Conservation (phyloP, 805 yeast species). For the Candida peoriensis region DNA sequence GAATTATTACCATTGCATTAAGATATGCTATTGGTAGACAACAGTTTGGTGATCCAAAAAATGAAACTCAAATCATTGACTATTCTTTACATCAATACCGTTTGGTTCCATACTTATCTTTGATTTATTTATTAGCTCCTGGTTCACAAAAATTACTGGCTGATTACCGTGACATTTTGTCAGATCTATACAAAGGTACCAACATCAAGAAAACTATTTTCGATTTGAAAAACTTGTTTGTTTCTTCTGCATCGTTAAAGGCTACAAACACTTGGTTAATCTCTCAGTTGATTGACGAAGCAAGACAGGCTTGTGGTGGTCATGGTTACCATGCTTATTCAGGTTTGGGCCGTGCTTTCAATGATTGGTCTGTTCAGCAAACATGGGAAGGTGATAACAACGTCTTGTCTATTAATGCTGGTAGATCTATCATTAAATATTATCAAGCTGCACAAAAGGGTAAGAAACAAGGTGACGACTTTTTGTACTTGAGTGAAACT, state of each 20-base stretch:
- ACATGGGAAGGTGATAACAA: slow-evolving; percentile 99
- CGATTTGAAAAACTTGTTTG: slow-evolving; percentile 71
- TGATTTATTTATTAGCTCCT: slow-evolving; percentile 69
- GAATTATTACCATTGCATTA: slow-evolving; percentile 77
- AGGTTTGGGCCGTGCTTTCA: slow-evolving; percentile 83
- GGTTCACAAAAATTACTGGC: slow-evolving; percentile 59
- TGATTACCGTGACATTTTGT: slow-evolving; percentile 45
- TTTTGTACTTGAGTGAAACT: slow-evolving; percentile 26
- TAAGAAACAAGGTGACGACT: slow-evolving; percentile 25
- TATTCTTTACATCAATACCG: slow-evolving; percentile 89
- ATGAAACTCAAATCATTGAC: slow-evolving; percentile 73
- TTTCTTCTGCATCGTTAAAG: slow-evolving; percentile 81
- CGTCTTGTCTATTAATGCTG: slow-evolving; percentile 77
- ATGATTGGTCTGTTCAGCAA: slow-evolving; percentile 96
- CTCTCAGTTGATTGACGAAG: slow-evolving; percentile 75
- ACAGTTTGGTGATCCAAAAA: slow-evolving; percentile 59
- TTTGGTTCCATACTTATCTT: slow-evolving; percentile 77
- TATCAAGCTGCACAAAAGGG: slow-evolving; percentile 34
- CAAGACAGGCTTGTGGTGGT: slow-evolving; percentile 94
- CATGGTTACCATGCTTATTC: slow-evolving; percentile 93
- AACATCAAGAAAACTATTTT: slow-evolving; percentile 48
- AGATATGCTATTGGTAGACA: slow-evolving; percentile 57
- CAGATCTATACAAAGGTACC: slow-evolving; percentile 44
- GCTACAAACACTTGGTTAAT: slow-evolving; percentile 88
- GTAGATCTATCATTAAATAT: slow-evolving; percentile 56